Evolutionary conservation across 768 basidiomycete genomes (phyloP), one percentile per base, ranked within the genome.

Genomic region (Rhizopogon sp.): DNA sequence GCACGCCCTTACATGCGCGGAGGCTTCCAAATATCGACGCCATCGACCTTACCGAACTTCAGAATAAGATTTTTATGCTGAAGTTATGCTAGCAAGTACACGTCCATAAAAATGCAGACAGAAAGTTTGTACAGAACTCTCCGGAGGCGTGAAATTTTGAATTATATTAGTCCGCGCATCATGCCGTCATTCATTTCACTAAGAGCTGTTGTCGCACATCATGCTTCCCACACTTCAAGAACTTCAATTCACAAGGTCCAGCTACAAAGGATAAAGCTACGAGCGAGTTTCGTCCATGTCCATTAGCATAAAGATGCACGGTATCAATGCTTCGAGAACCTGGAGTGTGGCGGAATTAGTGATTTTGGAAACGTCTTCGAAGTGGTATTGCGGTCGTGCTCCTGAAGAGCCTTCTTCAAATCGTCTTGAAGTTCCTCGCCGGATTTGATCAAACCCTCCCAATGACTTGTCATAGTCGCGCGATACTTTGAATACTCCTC

Each of bases 291-390:
- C 16, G 31, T 49, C 22, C 47, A 49, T 37, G 20, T 37, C 47
- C 2, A 16, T 9, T 14, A 25, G 20, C 20, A 37, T 49, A 31
- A 22, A 13, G 33, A 49, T 22, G 35, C 20, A 22, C 46, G 5
- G 13, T 22, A 16, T 37, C 37, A 29, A 33, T 3, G 29, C 54
- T 40, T 55, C 5, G 29, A 39, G 39, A 56, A 56, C 28, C 39
- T 43, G 29, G 55, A 40, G 28, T 62, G 60, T 44, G 54, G 52
- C 29, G 56, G 72, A 68, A 79, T 71, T 56, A 85, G 63, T 9
- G 70, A 73, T 47, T 68, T 67, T 6, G 82, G 79, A 56, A 84
- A 77, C 60, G 72, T 78, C 68, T 76, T 80, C 33, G 76, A 74
- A 37, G 83, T 72, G 54, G 67, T 71, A 37, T 66, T 72, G 42